These are phyloP conservation scores for Zasmidium cellare DNA, from an alignment of 2,329 filamentous ascomycete genomes.

Conservation along the genomic window DNA sequence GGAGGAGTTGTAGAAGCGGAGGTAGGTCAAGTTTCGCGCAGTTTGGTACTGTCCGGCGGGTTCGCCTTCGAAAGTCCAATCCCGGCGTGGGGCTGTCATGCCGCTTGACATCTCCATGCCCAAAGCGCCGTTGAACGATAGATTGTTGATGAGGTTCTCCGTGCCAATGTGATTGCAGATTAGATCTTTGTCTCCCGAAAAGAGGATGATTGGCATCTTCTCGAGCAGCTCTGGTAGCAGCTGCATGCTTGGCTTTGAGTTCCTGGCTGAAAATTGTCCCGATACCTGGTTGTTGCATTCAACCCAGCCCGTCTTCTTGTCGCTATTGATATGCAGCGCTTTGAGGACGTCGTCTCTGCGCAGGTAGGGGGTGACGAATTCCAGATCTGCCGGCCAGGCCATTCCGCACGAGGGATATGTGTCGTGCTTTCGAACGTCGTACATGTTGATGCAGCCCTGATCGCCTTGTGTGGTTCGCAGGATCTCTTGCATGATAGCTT, in stretches of 20 bases:
- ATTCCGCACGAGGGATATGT: conserved; percentile 83
- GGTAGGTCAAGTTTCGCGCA: conserved; percentile 91
- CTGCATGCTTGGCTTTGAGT: conserved; percentile 71
- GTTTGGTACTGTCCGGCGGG: conserved; percentile 89
- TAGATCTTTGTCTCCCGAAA: conserved; percentile 89
- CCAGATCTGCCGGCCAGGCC: conserved; percentile 94
- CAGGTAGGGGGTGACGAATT: conserved; percentile 76
- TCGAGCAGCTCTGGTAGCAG: conserved; percentile 77
- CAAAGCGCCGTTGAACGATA: conserved; percentile 88
- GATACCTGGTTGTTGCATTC: conserved; percentile 86
- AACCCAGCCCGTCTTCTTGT: conserved; percentile 84
- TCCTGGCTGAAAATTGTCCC: conserved; percentile 65
- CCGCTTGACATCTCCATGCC: conserved; percentile 88
- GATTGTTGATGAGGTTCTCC: conserved; percentile 82
- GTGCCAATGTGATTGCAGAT: conserved; percentile 98
- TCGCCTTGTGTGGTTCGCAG: conserved; percentile 63
- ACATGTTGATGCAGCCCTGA: conserved; percentile 84
- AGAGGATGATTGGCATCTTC: conserved; percentile 77
- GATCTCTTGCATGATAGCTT: conserved; percentile 72
- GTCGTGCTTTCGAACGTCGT: conserved; percentile 86
- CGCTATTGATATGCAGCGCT: conserved; percentile 79
- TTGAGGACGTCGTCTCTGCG: conserved; percentile 73
- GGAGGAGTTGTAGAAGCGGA: conserved; percentile 90
- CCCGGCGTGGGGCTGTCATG: conserved; percentile 84
- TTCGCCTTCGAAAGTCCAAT: conserved; percentile 92